Percentiles rank a stretch among this genome's conserved stretches.
Evolutionary conservation across 176 grass and related monocot genomes (phyloP).

Genomic region (Oryza coarctata): DNA sequence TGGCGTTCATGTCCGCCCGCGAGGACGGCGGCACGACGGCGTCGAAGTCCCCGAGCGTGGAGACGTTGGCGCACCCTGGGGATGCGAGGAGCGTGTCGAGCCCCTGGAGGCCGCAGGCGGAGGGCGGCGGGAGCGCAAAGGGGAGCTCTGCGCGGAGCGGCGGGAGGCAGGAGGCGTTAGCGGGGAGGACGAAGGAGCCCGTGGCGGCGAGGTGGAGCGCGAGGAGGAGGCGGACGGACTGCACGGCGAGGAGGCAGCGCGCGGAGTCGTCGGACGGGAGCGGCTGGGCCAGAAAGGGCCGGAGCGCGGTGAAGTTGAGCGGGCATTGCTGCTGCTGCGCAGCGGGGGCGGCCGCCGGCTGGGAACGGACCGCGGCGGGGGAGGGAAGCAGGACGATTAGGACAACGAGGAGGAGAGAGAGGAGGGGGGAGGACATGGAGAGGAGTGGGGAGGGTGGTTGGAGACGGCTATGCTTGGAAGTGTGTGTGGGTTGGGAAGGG

Average conservation of each 20-base stretch:
- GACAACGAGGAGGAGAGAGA: not conserved
- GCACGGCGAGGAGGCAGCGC: conserved; percentile 45
- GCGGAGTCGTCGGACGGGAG: conserved; percentile 14
- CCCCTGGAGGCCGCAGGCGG: conserved; percentile 44
- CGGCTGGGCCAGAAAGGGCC: conserved; percentile 28
- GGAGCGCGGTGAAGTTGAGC: conserved; percentile 66
- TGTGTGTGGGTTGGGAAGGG: not conserved
- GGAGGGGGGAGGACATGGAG: conserved; percentile 8
- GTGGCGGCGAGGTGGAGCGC: conserved; percentile 54
- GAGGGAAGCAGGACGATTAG: not conserved
- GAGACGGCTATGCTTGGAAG: not conserved
- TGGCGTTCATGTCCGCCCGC: conserved; percentile 44
- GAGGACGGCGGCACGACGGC: conserved; percentile 37
- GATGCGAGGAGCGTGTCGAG: conserved; percentile 46
- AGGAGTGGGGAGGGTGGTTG: not conserved
- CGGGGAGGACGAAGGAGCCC: conserved; percentile 46
- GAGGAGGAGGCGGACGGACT: conserved; percentile 46
- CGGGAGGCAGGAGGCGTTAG: conserved; percentile 41
- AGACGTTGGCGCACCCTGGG: conserved; percentile 63
- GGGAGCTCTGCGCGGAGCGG: conserved; percentile 27
- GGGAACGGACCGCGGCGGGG: conserved; percentile 20
- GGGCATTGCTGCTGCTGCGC: conserved; percentile 43
- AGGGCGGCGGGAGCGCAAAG: conserved; percentile 41
- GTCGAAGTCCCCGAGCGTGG: conserved; percentile 54
- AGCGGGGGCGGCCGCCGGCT: not conserved